Evolutionary conservation across 495 filamentous ascomycete genomes (phyloP).

Genomic region (Bryoglossum gracile): DNA sequence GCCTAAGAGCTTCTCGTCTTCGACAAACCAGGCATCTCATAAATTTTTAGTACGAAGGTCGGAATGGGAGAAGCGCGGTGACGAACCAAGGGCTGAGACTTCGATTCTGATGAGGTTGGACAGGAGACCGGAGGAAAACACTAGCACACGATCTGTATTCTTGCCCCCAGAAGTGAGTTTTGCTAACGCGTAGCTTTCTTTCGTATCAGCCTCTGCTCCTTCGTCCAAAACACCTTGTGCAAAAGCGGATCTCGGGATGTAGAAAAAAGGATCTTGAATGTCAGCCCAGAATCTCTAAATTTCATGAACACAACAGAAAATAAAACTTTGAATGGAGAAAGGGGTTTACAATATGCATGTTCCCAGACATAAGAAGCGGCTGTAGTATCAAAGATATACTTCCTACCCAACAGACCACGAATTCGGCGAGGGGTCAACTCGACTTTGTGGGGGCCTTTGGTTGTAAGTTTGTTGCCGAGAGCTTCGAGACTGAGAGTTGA

Average conservation of each 20-base stretch:
- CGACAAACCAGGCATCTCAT: conserved; percentile 45
- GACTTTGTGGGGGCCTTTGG: conserved; percentile 1
- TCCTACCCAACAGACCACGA: conserved; percentile 1
- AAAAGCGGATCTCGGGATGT: conserved; percentile 1
- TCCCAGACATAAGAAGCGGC: neutral
- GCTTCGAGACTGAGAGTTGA: neutral
- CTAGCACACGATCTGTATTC: conserved; percentile 9
- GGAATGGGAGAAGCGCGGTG: neutral
- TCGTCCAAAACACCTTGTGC: neutral
- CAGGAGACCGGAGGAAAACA: neutral
- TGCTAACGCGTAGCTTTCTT: neutral
- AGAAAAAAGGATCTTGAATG: conserved; percentile 15
- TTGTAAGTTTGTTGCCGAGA: neutral
- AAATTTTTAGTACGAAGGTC: neutral
- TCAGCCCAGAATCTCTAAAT: too few relatives aligned
- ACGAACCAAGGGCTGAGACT: conserved; percentile 8
- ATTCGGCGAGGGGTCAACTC: neutral
- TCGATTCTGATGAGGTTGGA: conserved; percentile 6
- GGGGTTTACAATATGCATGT: neutral
- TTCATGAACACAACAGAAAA: neutral
- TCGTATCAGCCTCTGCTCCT: neutral
- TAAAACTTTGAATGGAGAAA: neutral
- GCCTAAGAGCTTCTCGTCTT: conserved; percentile 47
- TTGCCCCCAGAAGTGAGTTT: conserved; percentile 4
- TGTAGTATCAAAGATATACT: conserved; percentile 1